Evolutionary conservation across 225 moss, liverwort and hornwort genomes (phyloP).

Genomic region (Takakia lepidozioides): DNA sequence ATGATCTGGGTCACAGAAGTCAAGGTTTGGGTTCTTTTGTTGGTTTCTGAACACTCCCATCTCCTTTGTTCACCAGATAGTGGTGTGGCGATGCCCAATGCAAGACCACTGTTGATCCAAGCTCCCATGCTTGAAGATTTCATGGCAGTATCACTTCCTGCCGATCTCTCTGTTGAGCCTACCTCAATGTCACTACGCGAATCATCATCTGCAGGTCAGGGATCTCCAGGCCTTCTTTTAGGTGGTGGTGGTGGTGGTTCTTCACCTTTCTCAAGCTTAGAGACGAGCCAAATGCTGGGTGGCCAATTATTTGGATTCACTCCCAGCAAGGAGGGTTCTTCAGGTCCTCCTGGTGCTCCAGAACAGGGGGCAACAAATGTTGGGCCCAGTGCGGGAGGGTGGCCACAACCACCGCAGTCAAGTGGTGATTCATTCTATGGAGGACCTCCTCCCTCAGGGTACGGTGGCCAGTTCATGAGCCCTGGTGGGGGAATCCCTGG

Average conservation of each 20-base stretch:
- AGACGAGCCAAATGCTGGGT: conserved; percentile 95
- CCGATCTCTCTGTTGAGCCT: conserved; percentile 92
- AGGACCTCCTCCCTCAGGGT: conserved; percentile 79
- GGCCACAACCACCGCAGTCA: conserved; percentile 97
- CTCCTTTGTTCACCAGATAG: too few relatives aligned
- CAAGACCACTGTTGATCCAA: conserved; percentile 56
- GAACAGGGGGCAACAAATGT: conserved; percentile 71
- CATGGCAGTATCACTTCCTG: conserved; percentile 85
- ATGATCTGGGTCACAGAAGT: too few relatives aligned
- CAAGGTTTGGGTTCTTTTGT: too few relatives aligned
- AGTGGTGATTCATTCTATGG: conserved; percentile 90
- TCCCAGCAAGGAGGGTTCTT: conserved; percentile 55
- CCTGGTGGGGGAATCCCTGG: conserved; percentile 72
- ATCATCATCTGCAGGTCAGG: conserved; percentile 48
- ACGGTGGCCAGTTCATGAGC: conserved; percentile 73
- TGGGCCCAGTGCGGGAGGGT: conserved; percentile 64
- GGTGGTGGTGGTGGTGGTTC: conserved; percentile 66
- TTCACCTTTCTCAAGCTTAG: conserved; percentile 79
- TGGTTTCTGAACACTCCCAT: too few relatives aligned
- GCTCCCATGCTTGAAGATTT: conserved; percentile 79
- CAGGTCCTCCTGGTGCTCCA: conserved; percentile 53
- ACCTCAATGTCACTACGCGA: conserved; percentile 73
- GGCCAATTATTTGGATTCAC: conserved; percentile 71
- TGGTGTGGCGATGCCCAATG: conserved; percentile 62
- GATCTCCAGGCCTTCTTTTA: conserved; percentile 61